A percentile compares a stretch with the other conserved stretches of the same genome.
These are phyloP conservation scores for Hypoxylon sp. DNA, from an alignment of 2,329 filamentous ascomycete genomes.

Conservation along the genomic window DNA sequence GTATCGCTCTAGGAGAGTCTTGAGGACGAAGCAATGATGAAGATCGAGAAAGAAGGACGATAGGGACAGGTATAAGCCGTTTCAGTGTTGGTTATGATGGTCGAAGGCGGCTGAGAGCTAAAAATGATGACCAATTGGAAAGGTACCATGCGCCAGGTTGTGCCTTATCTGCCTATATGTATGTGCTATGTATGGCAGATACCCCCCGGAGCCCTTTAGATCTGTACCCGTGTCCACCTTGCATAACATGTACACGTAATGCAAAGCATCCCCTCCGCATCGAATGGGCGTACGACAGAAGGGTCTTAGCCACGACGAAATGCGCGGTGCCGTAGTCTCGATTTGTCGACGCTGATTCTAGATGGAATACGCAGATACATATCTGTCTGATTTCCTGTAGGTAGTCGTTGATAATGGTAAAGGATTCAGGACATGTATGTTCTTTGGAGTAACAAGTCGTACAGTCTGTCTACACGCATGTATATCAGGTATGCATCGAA, in stretches of 20 bases:
- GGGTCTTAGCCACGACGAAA: constrained; percentile 25
- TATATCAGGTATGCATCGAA: too few species aligned
- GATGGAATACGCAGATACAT: too few species aligned
- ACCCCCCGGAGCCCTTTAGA: neutral
- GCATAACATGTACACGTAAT: neutral
- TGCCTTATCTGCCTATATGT: too few species aligned
- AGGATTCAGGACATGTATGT: too few species aligned
- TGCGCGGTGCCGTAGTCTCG: too few species aligned
- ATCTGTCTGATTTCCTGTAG: too few species aligned
- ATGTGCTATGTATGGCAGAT: too few species aligned
- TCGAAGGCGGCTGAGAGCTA: constrained; percentile 23
- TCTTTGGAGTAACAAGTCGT: too few species aligned
- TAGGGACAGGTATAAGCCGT: constrained; percentile 2
- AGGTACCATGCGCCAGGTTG: constrained; percentile 10
- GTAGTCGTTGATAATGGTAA: too few species aligned
- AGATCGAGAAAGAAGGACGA: neutral
- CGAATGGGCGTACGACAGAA: neutral
- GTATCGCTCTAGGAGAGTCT: too few species aligned
- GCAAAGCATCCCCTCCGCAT: neutral
- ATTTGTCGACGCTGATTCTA: too few species aligned
- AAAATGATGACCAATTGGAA: constrained; percentile 24
- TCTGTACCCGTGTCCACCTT: neutral
- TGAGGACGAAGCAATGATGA: neutral
- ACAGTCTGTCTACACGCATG: too few species aligned
- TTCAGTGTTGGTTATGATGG: constrained; percentile 10